These are phyloP conservation scores for Porcisia deanei DNA, from an alignment of 208 protist species.

Conservation along the genomic window DNA sequence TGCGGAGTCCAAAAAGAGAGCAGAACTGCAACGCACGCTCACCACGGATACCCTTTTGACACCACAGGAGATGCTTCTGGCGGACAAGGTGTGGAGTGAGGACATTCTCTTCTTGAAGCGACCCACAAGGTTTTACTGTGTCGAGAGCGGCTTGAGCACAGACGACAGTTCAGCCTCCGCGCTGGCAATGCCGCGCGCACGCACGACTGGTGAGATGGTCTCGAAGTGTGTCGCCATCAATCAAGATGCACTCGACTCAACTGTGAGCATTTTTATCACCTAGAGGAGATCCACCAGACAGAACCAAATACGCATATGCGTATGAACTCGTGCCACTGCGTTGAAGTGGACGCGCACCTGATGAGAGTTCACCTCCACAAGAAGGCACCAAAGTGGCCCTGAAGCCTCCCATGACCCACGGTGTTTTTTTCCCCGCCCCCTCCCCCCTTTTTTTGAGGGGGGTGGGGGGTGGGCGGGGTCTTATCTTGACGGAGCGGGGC, in stretches of 20 bases:
- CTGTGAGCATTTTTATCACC: conserved; percentile 36
- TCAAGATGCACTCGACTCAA: conserved; percentile 7
- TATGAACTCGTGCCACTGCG: not conserved
- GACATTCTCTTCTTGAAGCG: conserved; percentile 70
- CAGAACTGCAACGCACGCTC: conserved; percentile 8
- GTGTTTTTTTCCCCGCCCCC: no score
- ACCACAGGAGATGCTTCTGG: conserved; percentile 57
- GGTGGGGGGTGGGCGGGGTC: no score
- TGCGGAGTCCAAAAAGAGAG: conserved; percentile 14
- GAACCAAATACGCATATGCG: not conserved
- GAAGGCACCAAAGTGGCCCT: not conserved
- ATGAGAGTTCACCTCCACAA: not conserved
- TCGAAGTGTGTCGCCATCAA: conserved; percentile 25
- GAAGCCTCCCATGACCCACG: not conserved
- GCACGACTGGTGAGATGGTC: conserved; percentile 20
- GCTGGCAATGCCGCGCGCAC: conserved; percentile 18
- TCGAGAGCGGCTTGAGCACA: conserved; percentile 46
- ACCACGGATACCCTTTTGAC: conserved; percentile 36
- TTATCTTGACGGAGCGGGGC: not conserved
- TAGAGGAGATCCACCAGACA: not conserved
- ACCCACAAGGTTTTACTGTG: conserved; percentile 77
- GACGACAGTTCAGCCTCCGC: conserved; percentile 39
- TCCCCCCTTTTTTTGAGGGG: no score
- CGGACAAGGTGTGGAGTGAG: conserved; percentile 69
- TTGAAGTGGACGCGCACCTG: not conserved